A percentile compares a stretch with the other conserved stretches of the same genome.
Conservation (phyloP, 164 flowering plant genomes). For the Aristolochia californica region DNA sequence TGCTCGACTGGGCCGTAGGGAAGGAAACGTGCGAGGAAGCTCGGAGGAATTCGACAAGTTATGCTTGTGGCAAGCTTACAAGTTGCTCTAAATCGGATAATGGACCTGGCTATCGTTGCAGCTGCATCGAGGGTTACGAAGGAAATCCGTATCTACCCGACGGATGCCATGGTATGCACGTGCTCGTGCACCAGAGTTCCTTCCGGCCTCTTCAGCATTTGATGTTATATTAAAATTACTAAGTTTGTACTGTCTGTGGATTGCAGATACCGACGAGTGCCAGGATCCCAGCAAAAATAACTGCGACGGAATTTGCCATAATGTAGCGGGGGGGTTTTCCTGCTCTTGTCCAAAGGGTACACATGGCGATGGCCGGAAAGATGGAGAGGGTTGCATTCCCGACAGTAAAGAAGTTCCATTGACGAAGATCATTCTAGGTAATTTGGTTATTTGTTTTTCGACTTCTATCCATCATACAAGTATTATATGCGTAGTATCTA, state of each 20-base stretch:
- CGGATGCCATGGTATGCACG: conserved; percentile 4
- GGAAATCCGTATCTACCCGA: conserved; percentile 43
- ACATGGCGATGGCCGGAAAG: neutral
- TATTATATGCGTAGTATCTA: neutral
- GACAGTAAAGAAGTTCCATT: neutral
- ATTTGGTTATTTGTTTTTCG: neutral
- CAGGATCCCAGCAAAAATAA: neutral
- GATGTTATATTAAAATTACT: neutral
- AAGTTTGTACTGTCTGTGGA: neutral
- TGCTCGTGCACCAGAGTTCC: neutral
- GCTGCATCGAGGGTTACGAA: conserved; percentile 29
- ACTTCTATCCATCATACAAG: neutral
- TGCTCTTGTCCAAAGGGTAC: conserved; percentile 1
- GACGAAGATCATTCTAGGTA: neutral
- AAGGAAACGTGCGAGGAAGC: conserved; percentile 16
- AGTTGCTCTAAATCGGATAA: conserved; percentile 12
- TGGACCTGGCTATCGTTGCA: conserved; percentile 34
- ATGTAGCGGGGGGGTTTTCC: neutral
- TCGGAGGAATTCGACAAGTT: neutral
- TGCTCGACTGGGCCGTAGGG: conserved; percentile 42
- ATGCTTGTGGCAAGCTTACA: conserved; percentile 17
- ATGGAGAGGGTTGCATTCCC: conserved; percentile 1
- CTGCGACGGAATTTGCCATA: neutral
- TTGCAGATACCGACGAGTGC: neutral
- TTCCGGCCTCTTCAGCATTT: neutral